phyloP scores from a whole-genome alignment of 495 filamentous ascomycete species.

The Articulospora tetracladia region DNA sequence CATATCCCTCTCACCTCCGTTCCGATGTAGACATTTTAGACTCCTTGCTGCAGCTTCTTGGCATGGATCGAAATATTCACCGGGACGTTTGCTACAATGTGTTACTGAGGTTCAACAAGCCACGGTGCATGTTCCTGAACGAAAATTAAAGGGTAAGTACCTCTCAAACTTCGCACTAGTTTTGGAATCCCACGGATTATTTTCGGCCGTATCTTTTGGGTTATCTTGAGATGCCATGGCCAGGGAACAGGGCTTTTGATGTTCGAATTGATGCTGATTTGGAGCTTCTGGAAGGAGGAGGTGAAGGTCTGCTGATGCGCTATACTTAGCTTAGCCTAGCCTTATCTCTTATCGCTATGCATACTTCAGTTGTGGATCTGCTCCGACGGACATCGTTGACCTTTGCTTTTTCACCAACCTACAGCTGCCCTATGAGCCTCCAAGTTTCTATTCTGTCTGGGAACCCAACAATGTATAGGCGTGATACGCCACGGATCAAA shows the following conservation, averaged over 20 bases:
- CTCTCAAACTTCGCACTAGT: slow-evolving; percentile 41
- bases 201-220: background rate
- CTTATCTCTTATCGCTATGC: background rate
- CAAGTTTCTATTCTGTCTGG: too few relatives aligned
- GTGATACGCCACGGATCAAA: too few relatives aligned
- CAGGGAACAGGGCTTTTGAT: background rate
- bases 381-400: background rate
- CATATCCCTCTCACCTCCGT: slow-evolving; percentile 79
- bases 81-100: slow-evolving; percentile 66
- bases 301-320: background rate
- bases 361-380: background rate
- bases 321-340: background rate
- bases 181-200: slow-evolving; percentile 22
- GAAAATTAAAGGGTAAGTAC: slow-evolving; percentile 22
- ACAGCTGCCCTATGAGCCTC: too few relatives aligned
- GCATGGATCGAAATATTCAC: slow-evolving; percentile 90
- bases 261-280: background rate
- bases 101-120: slow-evolving; percentile 1
- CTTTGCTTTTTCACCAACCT: too few relatives aligned
- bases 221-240: slow-evolving; percentile 18
- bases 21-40: slow-evolving; percentile 81
- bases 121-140: background rate
- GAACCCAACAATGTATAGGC: too few relatives aligned
- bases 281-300: background rate
- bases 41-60: slow-evolving; percentile 88